Evolutionary conservation across 1,284 basidiomycete species (phyloP), one percentile per base, ranked within the genome.

Genomic region (Ustilago trichophora): DNA sequence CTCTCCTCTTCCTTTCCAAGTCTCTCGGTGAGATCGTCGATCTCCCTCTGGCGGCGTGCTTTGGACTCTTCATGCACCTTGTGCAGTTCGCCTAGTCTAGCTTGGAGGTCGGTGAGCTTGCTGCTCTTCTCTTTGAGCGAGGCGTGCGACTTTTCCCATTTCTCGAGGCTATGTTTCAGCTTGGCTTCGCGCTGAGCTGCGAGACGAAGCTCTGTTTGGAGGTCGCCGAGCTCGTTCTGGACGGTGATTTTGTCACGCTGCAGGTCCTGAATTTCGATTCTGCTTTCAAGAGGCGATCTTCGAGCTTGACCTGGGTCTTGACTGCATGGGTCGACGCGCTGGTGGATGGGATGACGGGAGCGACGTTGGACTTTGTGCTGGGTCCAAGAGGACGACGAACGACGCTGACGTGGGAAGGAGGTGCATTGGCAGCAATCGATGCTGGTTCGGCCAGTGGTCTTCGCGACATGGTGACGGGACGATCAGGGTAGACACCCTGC

Each of bases 141-240:
- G 29, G 62, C 44, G 16, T 65, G 52, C 15, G 53, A 54, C 46
- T 58, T 70, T 47, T 70, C 67, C 47, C 53, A 54, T 31, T 62
- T 70, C 2, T 70, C 67, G 15, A 70, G 25, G 21, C 21, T 46
- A 26, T 56, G 46, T 42, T 55, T 60, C 33, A 70, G 62, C 41
- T 70, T 70, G 35, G 62, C 57, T 46, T 70, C 67, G 8, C 67
- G 48, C 38, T 70, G 67, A 9, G 62, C 56, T 13, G 67, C 52
- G 10, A 70, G 53, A 15, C 67, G 48, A 1, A 70, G 50, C 46
- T 70, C 67, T 9, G 62, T 70, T 31, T 69, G 66, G n/a, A 63
- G 51, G 31, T 63, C 59, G 9, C 59, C 66, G 12, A 69, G 50
- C 41, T 69, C 54, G 21, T 63, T 63, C 19, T 63, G 59, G 2